These are phyloP conservation scores for Aeminium ludgeri DNA, from an alignment of 495 filamentous ascomycete species.

Conservation along the genomic window DNA sequence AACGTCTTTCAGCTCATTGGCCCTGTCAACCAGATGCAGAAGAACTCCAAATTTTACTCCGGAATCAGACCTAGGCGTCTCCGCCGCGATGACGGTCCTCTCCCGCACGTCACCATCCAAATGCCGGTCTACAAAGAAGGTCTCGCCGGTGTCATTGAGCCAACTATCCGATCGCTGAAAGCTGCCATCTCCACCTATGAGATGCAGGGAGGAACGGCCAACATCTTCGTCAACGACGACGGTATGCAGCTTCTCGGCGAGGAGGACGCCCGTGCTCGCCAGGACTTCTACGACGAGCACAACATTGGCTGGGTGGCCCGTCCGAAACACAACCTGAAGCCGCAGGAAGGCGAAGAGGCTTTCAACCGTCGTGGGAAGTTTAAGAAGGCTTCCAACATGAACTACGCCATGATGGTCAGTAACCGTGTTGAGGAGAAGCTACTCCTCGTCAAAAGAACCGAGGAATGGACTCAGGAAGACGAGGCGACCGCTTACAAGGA, in stretches of 20 bases:
- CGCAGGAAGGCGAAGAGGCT: conserved; percentile 16
- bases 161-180: conserved; percentile 44
- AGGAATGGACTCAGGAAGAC: conserved; percentile 20
- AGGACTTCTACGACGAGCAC: conserved; percentile 36
- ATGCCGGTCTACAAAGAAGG: conserved; percentile 65
- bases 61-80: conserved; percentile 30
- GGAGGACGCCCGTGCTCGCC: conserved; percentile 38
- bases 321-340: conserved; percentile 39
- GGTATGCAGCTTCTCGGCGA: conserved; percentile 30
- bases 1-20: conserved; percentile 43
- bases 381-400: conserved; percentile 64
- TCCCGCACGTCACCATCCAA: conserved; percentile 60
- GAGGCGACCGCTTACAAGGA: conserved; percentile 19
- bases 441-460: conserved; percentile 15
- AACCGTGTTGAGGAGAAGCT: conserved; percentile 45
- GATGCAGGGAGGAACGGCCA: conserved; percentile 34
- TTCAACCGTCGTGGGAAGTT: conserved; percentile 50
- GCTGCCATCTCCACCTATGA: conserved; percentile 52
- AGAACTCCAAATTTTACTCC: conserved; percentile 46
- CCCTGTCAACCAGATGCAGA: conserved; percentile 36
- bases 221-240: conserved; percentile 35
- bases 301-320: conserved; percentile 27
- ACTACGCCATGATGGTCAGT: conserved; percentile 43
- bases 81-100: conserved; percentile 25
- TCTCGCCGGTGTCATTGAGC: conserved; percentile 41